Evolutionary conservation across 2,329 filamentous ascomycete genomes (phyloP).

Genomic region (Penicillium freii): DNA sequence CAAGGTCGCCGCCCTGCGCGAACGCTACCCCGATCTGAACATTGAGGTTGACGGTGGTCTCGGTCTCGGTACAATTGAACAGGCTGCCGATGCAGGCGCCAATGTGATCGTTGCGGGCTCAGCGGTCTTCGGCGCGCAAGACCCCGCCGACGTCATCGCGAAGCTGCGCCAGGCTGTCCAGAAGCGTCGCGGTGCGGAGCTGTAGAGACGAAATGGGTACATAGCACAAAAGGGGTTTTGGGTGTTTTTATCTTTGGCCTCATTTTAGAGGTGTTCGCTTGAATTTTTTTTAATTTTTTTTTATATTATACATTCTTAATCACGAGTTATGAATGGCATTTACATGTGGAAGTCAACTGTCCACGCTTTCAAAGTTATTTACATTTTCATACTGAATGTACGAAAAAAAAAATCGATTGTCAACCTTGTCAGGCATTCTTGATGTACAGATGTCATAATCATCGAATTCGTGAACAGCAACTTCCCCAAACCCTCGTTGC

Average conservation of each 20-base stretch:
- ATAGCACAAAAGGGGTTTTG: conserved; percentile 16
- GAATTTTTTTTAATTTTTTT: background rate
- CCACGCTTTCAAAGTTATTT: conserved; percentile 1
- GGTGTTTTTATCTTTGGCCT: conserved; percentile 13
- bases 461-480: conserved; percentile 15
- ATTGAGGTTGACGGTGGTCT: conserved; percentile 97
- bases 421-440: conserved; percentile 4
- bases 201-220: conserved; percentile 4
- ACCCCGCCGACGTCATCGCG: conserved; percentile 83
- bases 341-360: conserved; percentile 1
- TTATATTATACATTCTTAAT: conserved; percentile 19
- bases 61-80: conserved; percentile 83
- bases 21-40: conserved; percentile 84
- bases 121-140: conserved; percentile 88
- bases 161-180: conserved; percentile 78
- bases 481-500: conserved; percentile 21
- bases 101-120: conserved; percentile 98
- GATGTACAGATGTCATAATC: conserved; percentile 23
- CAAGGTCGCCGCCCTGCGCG: conserved; percentile 81
- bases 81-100: conserved; percentile 89
- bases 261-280: background rate
- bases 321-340: conserved; percentile 24
- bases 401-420: conserved; percentile 1
- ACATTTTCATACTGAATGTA: conserved; percentile 1
- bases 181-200: conserved; percentile 42